Evolutionary conservation across 2,329 filamentous ascomycete species (phyloP).

Genomic region (Lasiodiplodia sp.): DNA sequence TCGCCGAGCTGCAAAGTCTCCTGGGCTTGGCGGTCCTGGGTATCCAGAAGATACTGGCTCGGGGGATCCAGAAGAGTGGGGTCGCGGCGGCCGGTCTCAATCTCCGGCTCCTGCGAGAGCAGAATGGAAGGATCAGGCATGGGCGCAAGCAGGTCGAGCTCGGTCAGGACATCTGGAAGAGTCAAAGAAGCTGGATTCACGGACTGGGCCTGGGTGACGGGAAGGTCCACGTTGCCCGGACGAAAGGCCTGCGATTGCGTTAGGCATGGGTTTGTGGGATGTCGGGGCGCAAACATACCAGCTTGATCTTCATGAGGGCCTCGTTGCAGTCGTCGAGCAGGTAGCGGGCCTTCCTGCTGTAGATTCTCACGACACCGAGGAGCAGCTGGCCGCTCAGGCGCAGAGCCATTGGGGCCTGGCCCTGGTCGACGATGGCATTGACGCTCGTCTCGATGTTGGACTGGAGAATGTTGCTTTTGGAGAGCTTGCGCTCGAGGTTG

Average conservation of each 20-base stretch:
- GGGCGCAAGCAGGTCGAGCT: constrained; percentile 81
- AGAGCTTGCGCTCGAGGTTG: constrained; percentile 97
- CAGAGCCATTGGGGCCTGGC: constrained; percentile 92
- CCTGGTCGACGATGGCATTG: constrained; percentile 90
- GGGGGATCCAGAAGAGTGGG: constrained; percentile 54
- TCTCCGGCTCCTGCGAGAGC: constrained; percentile 71
- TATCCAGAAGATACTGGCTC: constrained; percentile 36
- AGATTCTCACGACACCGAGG: constrained; percentile 95
- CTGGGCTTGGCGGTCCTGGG: constrained; percentile 28
- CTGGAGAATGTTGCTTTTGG: constrained; percentile 93
- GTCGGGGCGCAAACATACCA: constrained; percentile 65
- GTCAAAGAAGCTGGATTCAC: constrained; percentile 86
- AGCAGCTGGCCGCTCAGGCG: constrained; percentile 92
- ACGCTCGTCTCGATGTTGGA: constrained; percentile 96
- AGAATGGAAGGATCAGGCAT: constrained; percentile 87
- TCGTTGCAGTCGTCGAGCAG: constrained; percentile 97
- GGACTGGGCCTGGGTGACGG: constrained; percentile 76
- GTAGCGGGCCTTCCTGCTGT: constrained; percentile 96
- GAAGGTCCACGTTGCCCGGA: constrained; percentile 93
- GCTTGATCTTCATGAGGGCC: constrained; percentile 96
- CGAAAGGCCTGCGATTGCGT: constrained; percentile 76
- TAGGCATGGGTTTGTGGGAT: background rate
- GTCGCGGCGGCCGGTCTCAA: constrained; percentile 58
- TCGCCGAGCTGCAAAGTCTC: constrained; percentile 58
- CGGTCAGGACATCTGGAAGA: constrained; percentile 90